A percentile compares a stretch with the other conserved stretches of the same genome.
These are phyloP conservation scores for Fusarium sterilihyphosum DNA, from an alignment of 2,329 filamentous ascomycete genomes.

Conservation along the genomic window DNA sequence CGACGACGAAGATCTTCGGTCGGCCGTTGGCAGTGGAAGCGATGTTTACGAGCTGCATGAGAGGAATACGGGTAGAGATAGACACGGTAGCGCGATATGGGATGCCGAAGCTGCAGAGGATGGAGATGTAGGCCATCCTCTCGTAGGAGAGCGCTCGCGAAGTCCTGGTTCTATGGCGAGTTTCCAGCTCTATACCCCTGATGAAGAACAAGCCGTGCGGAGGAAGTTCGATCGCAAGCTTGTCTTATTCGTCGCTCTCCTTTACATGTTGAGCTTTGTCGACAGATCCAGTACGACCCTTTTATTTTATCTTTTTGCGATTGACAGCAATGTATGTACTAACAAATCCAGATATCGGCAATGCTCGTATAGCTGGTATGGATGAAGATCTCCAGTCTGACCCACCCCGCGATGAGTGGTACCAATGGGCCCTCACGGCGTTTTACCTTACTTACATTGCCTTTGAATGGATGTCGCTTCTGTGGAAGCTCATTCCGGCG, in stretches of 20 bases:
- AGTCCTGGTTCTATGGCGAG: conserved; percentile 49
- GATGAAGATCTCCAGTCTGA: conserved; percentile 66
- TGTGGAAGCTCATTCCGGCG: conserved; percentile 69
- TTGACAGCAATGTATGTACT: background rate
- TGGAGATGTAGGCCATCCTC: conserved; percentile 31
- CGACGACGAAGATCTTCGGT: conserved; percentile 49
- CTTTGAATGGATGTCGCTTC: conserved; percentile 73
- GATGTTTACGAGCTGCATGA: conserved; percentile 49
- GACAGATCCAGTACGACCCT: conserved; percentile 80
- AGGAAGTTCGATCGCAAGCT: conserved; percentile 80
- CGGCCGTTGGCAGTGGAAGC: conserved; percentile 43
- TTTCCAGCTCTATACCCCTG: conserved; percentile 60
- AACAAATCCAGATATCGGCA: conserved; percentile 64
- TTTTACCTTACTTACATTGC: conserved; percentile 72
- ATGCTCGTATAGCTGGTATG: conserved; percentile 72
- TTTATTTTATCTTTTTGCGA: background rate
- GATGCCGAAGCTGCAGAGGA: conserved; percentile 31
- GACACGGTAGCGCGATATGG: conserved; percentile 27
- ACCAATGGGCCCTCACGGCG: conserved; percentile 68
- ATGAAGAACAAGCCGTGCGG: conserved; percentile 78
- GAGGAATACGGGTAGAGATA: conserved; percentile 20
- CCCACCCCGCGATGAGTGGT: conserved; percentile 59
- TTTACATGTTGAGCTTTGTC: conserved; percentile 87
- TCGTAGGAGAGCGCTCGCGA: conserved; percentile 33
- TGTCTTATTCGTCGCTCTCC: conserved; percentile 80